phyloP scores from a whole-genome alignment of 352 stramenopile species.

The Pythium sp. region DNA sequence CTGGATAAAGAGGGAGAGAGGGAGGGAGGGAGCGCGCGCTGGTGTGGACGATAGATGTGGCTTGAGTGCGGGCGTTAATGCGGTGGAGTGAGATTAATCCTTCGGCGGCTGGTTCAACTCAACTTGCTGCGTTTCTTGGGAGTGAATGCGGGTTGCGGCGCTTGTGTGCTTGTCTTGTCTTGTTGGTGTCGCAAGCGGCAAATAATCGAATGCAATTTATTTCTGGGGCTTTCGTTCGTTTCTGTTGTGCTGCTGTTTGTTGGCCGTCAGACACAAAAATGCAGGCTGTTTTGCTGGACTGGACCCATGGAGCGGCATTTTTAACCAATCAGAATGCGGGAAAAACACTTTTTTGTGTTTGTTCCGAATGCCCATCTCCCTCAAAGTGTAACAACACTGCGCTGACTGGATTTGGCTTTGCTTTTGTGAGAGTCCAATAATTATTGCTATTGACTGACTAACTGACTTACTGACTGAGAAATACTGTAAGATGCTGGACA shows the following conservation, averaged over 20 bases:
- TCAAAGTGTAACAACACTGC: background rate
- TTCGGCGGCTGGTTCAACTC: background rate
- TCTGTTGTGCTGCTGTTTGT: background rate
- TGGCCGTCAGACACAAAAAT: background rate
- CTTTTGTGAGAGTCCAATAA: background rate
- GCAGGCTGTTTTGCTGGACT: background rate
- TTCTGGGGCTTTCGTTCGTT: background rate
- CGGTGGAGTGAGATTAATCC: background rate
- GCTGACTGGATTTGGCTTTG: constrained; percentile 6
- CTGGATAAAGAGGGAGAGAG: too few species aligned
- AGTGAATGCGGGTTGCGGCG: background rate
- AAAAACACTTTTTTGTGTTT: background rate
- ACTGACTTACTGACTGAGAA: background rate
- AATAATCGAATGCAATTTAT: constrained; percentile 5
- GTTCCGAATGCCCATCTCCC: background rate
- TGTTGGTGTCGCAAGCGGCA: constrained; percentile 1
- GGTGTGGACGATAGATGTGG: background rate
- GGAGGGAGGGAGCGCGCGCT: too few species aligned
- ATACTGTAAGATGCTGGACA: background rate
- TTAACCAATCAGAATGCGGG: background rate
- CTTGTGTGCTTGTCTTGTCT: background rate
- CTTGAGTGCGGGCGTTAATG: background rate
- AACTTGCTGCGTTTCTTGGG: background rate
- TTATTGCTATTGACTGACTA: background rate
- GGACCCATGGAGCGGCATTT: background rate